Evolutionary conservation across 768 basidiomycete genomes (phyloP), one percentile per base, ranked within the genome.

Genomic region (Cyclocybe aegerita): DNA sequence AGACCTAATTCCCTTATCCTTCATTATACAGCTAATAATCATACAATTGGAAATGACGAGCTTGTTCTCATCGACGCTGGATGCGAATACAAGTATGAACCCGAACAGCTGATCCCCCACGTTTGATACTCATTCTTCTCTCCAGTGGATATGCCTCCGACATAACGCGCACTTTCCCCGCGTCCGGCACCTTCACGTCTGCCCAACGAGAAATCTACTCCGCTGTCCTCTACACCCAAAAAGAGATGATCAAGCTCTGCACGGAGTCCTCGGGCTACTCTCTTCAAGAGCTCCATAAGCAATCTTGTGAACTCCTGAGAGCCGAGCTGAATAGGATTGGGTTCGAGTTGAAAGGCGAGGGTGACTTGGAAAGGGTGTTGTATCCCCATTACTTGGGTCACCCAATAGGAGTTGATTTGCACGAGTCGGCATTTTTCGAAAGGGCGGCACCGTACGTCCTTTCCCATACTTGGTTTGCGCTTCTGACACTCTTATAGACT

Each of bases 311-410:
- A 9, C 61, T 88, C 34, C 72, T 98, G 34, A 75, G 79, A 40
- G 62, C 68, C 45, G 95, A 96, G 66, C 74, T 98, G 41, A 80
- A 78, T 51, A 87, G 90, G 59, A 77, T 93, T 37, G 90, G 90
- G 1, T 86, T 93, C 61, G 73, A 78, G 38, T 69, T 91, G 33
- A 57, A 60, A 9, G 70, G 70, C 0, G 73, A 75, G 9, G 71
- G 72, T 1, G 84, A 85, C 17, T 74, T 90, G 48, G 76, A 95
- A 39, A 80, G 90, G 55, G 70, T 86, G 30, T 66, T 99, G 59
- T 99, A 98, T 63, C 97, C 97, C 1, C 97, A 99, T 72, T 93
- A 85, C 55, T 67, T 99, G 41, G 83, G 90, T 23, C 97, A 99
- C 71, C 89, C 90, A 6, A 86, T 98, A 34, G 97, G 97, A 5